phyloP scores from a whole-genome alignment of 108 stramenopile species.

The Stephanodiscus triporus region DNA sequence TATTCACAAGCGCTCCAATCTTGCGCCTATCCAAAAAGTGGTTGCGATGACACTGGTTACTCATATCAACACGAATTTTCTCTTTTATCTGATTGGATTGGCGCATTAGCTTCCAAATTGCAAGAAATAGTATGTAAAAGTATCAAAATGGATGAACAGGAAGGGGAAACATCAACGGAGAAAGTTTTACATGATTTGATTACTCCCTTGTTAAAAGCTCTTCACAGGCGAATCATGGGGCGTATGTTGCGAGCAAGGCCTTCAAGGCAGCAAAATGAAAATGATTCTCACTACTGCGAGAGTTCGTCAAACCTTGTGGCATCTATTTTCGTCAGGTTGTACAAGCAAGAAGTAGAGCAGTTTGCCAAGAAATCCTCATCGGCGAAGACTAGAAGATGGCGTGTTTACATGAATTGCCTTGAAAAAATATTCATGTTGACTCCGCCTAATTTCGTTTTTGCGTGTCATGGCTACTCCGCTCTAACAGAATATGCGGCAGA shows the following conservation, averaged over 20 bases:
- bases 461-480: conserved; percentile 11
- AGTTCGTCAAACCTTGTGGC: conserved; percentile 16
- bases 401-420: conserved; percentile 39
- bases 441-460: conserved; percentile 28
- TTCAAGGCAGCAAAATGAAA: neutral
- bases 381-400: conserved; percentile 38
- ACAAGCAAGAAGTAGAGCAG: conserved; percentile 36
- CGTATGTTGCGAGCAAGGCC: conserved; percentile 7
- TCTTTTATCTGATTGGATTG: conserved; percentile 31
- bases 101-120: conserved; percentile 26
- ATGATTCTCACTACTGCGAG: neutral
- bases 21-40: conserved; percentile 2
- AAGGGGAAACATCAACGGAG: conserved; percentile 21
- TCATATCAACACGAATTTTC: conserved; percentile 1
- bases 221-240: conserved; percentile 29
- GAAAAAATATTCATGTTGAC: conserved; percentile 39
- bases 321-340: conserved; percentile 30
- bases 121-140: conserved; percentile 18
- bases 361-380: conserved; percentile 35
- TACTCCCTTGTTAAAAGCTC: conserved; percentile 36
- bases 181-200: conserved; percentile 23
- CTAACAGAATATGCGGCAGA: conserved; percentile 30
- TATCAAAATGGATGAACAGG: neutral
- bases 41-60: neutral
- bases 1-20: conserved; percentile 21